Conservation (phyloP, 805 yeast genomes). For the Starmerella bacillaris region DNA sequence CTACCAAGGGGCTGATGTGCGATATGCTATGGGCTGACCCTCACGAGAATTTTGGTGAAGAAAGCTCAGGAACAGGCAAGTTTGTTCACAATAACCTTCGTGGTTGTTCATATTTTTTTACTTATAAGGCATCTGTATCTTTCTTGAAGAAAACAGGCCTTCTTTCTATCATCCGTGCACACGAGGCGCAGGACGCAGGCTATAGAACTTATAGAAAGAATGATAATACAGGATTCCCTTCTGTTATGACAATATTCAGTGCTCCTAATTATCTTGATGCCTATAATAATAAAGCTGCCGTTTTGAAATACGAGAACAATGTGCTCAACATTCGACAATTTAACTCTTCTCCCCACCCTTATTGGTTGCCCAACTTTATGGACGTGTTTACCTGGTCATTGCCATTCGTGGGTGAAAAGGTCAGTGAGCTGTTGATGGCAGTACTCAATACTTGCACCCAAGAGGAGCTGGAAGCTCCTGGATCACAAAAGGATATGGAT, state of each 20-base stretch:
- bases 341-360: constrained; percentile 84
- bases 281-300: constrained; percentile 89
- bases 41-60: constrained; percentile 66
- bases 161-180: constrained; percentile 79
- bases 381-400: constrained; percentile 95
- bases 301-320: constrained; percentile 73
- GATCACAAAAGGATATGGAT: constrained; percentile 5
- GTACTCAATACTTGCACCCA: constrained; percentile 87
- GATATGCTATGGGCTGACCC: constrained; percentile 96
- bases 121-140: constrained; percentile 63
- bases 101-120: constrained; percentile 83
- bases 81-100: constrained; percentile 57
- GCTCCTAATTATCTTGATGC: constrained; percentile 91
- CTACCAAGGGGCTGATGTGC: constrained; percentile 84
- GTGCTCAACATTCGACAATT: constrained; percentile 93
- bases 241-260: constrained; percentile 74
- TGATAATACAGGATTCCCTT: constrained; percentile 69
- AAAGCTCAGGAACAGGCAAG: constrained; percentile 20
- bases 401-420: constrained; percentile 93
- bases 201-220: constrained; percentile 86
- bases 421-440: constrained; percentile 79
- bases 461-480: constrained; percentile 52
- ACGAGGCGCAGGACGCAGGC: constrained; percentile 96
- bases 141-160: constrained; percentile 64
- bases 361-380: constrained; percentile 92